A percentile compares a stretch with the other conserved stretches of the same genome.
Conservation (phyloP, 2,329 filamentous ascomycete genomes). For the Colletotrichum theobromicola region DNA sequence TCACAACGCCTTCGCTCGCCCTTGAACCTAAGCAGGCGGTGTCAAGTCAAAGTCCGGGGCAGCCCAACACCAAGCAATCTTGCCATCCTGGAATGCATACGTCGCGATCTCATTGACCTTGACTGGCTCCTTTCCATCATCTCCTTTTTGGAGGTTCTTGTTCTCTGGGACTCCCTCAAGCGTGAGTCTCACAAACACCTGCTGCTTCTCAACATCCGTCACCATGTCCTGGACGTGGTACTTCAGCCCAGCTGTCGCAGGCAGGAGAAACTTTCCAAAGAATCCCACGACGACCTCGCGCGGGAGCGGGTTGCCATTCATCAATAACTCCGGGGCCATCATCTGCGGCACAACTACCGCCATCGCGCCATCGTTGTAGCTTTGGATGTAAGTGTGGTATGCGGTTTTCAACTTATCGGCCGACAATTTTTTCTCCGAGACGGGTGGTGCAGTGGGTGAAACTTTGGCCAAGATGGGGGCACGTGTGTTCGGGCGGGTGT, state of each 20-base stretch:
- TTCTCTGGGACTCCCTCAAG: slow-evolving; percentile 1
- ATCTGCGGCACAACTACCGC: background rate
- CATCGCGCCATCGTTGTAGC: background rate
- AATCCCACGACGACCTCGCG: background rate
- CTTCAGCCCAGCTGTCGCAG: background rate
- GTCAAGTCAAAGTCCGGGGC: background rate
- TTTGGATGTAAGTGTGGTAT: slow-evolving; percentile 1
- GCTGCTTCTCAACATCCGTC: background rate
- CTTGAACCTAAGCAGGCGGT: background rate
- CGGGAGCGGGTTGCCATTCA: background rate
- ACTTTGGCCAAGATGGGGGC: background rate
- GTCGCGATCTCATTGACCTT: background rate
- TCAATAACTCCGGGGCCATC: background rate
- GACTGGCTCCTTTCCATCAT: background rate
- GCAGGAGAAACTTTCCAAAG: background rate
- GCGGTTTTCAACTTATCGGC: background rate
- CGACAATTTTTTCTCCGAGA: background rate
- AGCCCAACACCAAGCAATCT: background rate
- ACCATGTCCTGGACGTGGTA: background rate
- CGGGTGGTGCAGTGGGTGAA: background rate
- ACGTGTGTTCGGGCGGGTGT: background rate
- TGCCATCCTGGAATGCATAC: background rate
- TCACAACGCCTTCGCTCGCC: background rate
- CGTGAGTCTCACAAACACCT: background rate
- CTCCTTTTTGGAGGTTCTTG: background rate